Evolutionary conservation across 2,329 filamentous ascomycete species (phyloP), one percentile per base, ranked within the genome.

Genomic region (Apiospora arundinis): DNA sequence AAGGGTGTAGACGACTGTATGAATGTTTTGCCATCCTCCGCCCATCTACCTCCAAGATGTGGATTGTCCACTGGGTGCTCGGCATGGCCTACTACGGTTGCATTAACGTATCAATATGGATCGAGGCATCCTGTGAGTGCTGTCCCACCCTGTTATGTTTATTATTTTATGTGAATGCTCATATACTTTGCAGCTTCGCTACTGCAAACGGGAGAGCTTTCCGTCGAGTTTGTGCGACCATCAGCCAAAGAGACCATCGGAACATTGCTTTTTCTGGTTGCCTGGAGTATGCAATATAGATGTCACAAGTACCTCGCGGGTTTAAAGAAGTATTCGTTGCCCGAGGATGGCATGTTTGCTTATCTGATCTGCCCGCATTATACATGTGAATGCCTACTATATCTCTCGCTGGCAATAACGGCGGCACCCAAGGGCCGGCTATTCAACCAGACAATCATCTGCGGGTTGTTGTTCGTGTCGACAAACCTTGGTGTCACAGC

Each of bases 351-450:
- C 2, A 83, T 92, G 71, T 99, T 98, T 81, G 85, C 85, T 63
- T 85, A 86, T 71, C 81, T 97, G 28, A 83, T 98, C 49, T 97
- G 93, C 76, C 95, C 96, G 23, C 96, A 99, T 82, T 99, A 98
- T 81, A 93, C 93, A 4, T 94, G 92, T 77, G 96, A 98, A 83
- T 95, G 93, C 78, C 80, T 92, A 52, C 90, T 98, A 72, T 98
- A 99, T 80, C 79, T 95, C 25, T 88, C 92, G n/a, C 83, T 99
- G 74, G 89, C 94, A 2, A 82, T 96, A 65, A 81, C 92, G 49
- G 91, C 92, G 42, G 94, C 95, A 0, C 95, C 95, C 0, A 77
- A 83, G 9, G 92, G 91, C 14, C 82, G 85, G 44, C 74, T 88
- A 70, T 80, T 94, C 72, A 98, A 97, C 81, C 88, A 84, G 79